Conservation (phyloP, 805 yeast genomes). For the Lachancea mirantina region DNA sequence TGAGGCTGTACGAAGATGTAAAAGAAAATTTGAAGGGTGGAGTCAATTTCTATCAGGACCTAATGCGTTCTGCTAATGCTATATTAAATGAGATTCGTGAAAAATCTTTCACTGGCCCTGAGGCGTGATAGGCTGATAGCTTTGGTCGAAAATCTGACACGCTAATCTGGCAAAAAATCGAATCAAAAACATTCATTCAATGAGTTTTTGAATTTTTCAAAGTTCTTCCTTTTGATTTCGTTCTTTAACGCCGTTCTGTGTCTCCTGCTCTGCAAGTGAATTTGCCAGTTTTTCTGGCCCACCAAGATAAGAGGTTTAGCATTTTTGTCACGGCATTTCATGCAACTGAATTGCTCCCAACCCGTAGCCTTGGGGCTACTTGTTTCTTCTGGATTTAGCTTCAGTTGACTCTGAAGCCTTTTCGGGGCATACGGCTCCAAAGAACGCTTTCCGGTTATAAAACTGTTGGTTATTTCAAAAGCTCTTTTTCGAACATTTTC, state of each 20-base stretch:
- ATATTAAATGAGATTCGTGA: conserved; percentile 46
- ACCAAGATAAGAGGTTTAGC: conserved; percentile 56
- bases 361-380: conserved; percentile 11
- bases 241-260: conserved; percentile 51
- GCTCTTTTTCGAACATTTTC: conserved; percentile 52
- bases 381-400: conserved; percentile 7
- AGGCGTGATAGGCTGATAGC: too few species aligned
- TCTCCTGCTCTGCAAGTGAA: conserved; percentile 60
- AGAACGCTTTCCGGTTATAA: conserved; percentile 25
- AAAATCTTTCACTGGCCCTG: too few species aligned
- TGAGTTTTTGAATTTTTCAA: conserved; percentile 41
- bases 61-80: conserved; percentile 39
- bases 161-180: too few species aligned
- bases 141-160: too few species aligned
- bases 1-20: conserved; percentile 44
- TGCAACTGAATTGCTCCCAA: conserved; percentile 69
- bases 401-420: conserved; percentile 27
- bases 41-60: conserved; percentile 57
- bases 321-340: conserved; percentile 50
- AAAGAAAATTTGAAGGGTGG: conserved; percentile 61
- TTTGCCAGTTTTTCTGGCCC: conserved; percentile 64
- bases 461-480: conserved; percentile 37
- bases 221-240: conserved; percentile 45
- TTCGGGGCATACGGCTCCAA: conserved; percentile 34
- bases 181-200: too few species aligned